A percentile compares a stretch with the other conserved stretches of the same genome.
These are phyloP conservation scores for Candida loeiensis DNA, from an alignment of 805 yeast species.

Conservation along the genomic window DNA sequence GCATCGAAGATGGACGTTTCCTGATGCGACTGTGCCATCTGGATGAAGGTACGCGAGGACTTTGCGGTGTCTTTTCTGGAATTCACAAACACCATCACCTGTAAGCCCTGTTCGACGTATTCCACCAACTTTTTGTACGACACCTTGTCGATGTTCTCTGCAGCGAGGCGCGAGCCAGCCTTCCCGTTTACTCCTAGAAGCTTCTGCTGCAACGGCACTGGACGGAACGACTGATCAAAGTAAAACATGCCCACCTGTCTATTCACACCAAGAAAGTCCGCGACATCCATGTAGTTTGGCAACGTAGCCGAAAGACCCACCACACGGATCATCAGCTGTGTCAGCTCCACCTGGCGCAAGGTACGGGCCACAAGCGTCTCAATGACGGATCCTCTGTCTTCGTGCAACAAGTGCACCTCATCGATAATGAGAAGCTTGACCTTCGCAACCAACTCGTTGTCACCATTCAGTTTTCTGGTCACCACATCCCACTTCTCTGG, in stretches of 20 bases:
- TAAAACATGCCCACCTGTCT: conserved; percentile 88
- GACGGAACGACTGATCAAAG: conserved; percentile 90
- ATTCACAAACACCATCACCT: conserved; percentile 96
- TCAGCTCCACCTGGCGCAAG: conserved; percentile 87
- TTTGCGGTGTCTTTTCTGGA: conserved; percentile 90
- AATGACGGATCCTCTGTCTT: conserved; percentile 96
- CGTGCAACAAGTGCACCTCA: conserved; percentile 94
- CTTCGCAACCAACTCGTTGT: conserved; percentile 75
- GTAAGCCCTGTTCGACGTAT: conserved; percentile 66
- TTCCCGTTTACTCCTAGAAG: conserved; percentile 84
- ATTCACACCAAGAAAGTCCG: conserved; percentile 90
- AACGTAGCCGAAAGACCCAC: conserved; percentile 91
- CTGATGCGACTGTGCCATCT: conserved; percentile 59
- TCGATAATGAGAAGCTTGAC: conserved; percentile 87
- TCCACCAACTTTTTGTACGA: conserved; percentile 73
- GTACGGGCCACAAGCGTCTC: conserved; percentile 95
- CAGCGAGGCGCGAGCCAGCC: conserved; percentile 68
- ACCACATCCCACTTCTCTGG: conserved; percentile 99
- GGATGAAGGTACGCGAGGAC: conserved; percentile 70
- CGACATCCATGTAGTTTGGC: conserved; percentile 89
- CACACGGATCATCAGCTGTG: conserved; percentile 92
- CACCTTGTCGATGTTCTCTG: conserved; percentile 70
- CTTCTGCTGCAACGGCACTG: conserved; percentile 88
- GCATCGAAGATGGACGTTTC: conserved; percentile 61
- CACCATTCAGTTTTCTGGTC: conserved; percentile 89